Percentiles rank a stretch among this genome's conserved stretches.
Conservation (phyloP, 345 rosid genomes). For the Populus pruinosa region DNA sequence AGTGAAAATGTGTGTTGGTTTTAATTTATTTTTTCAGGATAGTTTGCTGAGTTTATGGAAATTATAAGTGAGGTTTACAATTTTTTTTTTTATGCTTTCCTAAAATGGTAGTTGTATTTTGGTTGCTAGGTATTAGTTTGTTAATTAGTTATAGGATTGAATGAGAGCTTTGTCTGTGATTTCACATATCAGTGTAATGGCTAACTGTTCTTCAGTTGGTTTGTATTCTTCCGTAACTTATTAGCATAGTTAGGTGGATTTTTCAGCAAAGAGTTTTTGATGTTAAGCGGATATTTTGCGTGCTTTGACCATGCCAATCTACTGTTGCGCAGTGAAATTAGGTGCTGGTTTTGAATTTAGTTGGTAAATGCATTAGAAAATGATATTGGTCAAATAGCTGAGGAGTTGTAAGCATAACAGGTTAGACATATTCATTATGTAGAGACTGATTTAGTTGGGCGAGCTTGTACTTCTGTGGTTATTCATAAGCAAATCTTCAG, state of each 20-base stretch:
- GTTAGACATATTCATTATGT: background rate
- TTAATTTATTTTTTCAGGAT: background rate
- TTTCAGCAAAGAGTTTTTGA: background rate
- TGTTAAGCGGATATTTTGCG: background rate
- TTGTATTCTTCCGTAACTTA: background rate
- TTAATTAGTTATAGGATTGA: background rate
- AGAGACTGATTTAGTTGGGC: background rate
- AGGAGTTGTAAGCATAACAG: background rate
- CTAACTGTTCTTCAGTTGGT: background rate
- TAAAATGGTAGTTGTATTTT: background rate
- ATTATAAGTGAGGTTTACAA: background rate
- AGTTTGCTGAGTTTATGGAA: background rate
- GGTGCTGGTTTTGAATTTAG: background rate
- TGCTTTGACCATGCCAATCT: background rate
- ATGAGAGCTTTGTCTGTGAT: background rate
- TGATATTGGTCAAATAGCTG: background rate
- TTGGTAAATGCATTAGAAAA: background rate
- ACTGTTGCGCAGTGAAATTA: background rate
- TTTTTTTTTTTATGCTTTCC: background rate
- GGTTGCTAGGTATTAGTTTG: background rate
- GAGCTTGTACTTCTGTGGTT: background rate
- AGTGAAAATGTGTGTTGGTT: background rate
- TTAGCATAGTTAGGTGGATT: background rate
- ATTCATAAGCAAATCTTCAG: background rate
- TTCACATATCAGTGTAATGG: background rate